Evolutionary conservation across 2,329 filamentous ascomycete species (phyloP), one percentile per base, ranked within the genome.

Genomic region (Dactylellina haptotyla): DNA sequence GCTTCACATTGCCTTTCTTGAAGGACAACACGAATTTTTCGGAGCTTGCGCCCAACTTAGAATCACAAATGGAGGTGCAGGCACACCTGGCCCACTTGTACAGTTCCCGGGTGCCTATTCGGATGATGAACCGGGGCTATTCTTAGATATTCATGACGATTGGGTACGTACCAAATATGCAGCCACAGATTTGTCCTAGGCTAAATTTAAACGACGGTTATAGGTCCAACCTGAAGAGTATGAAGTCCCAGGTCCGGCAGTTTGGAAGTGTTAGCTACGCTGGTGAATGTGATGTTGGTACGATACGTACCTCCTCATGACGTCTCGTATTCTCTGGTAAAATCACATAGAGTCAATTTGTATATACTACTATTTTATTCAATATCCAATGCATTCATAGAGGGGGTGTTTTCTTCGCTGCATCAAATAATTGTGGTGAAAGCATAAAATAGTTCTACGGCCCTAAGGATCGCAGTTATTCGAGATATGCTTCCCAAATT

Each of bases 1-100:
- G 5, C 80, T 84, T 26, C 83, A 84, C 78, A 82, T 82, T 75
- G 82, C 81, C 1, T 76, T 76, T 66, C 10, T 62, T 54, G 41
- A 77, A 77, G 10, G 80, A 79, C 9, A 81, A 79, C 3, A 62
- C 20, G 80, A 84, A 77, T 82, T 84, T 75, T 84, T 84, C 76
- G 80, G 83, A 45, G 79, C 80, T 1, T 84, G 83, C 76, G 82
- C 81, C 0, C 83, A 84, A 79, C 75, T 84, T 61, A 80, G 80
- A 64, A 80, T 84, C 50, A 79, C 79, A 2, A 80, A 80, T 6
- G 79, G 79, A n/a, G 81, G 81, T 1, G 80, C 67, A 37, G 81
- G 56, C 3, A 77, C 59, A 1, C 81, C 82, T 0, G 65, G 76
- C 0, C 80, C 81, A 1, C 80, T 80, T 14, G 77, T 79, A n/a